Base-by-base conservation (phyloP, 208 protist genomes). In the Angomonas ambiguus region DNA sequence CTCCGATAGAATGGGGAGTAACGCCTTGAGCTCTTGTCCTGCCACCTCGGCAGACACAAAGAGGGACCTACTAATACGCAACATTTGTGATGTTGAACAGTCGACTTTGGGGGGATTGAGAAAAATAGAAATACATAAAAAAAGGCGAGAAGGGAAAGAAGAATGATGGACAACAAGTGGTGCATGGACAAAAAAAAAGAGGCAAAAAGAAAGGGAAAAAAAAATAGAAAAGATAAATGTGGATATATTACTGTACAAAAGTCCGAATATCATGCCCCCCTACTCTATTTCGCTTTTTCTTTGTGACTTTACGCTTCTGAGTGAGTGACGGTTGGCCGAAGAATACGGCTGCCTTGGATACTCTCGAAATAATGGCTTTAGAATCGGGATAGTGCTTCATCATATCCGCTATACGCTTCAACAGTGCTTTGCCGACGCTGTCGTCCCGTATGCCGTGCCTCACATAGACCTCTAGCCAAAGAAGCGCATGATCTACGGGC, bases 401-500 rank as follows among this genome's bases (percentile, higher is more conserved):
- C n/a, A 11, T 27, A 16, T 35, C 32, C 13, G 18, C 25, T 25
- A 57, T 27, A 16, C 42, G 31, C 28, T 51, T 45, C 22, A 83
- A 59, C 6, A 94, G 68, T 10, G 77, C 69, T 51, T 77, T 83
- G 41, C 75, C 85, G 8, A 91, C 80, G 45, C 81, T 79, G 71
- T 88, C 82, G 63, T 95, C 89, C 8, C 76, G 70, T 20, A 95
- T 67, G 2, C 73, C 32, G 25, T 82, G 45, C 18, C 73, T 63
- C 2, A 80, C 62, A 56, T 95, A 95, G 20, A 95, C 62, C 0
- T 71, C 67, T 53, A 89, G 64, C 86, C 89, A 95, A 42, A 74
- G 30, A 8, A 86, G 32, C 2, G 84, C 81, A 56, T 80, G 77
- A 20, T 86, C 74, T 8, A 66, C 65, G 0, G 85, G 74, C 35